Evolutionary conservation across 2,329 filamentous ascomycete genomes (phyloP).

Genomic region (Trichoderma brevicompactum): DNA sequence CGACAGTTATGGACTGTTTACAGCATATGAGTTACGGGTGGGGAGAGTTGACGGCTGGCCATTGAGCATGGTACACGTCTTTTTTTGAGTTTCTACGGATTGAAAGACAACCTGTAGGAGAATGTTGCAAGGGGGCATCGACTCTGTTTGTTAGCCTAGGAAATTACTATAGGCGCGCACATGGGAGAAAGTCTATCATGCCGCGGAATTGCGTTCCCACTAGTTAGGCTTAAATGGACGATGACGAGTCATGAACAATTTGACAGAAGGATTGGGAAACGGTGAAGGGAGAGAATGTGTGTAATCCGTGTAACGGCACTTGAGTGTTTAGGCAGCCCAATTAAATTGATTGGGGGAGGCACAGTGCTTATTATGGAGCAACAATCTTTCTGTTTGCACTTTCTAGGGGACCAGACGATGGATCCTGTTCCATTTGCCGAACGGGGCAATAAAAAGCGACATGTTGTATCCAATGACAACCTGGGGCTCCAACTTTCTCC

Average conservation of each 20-base stretch:
- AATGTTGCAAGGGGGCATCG: neutral
- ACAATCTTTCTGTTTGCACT: neutral
- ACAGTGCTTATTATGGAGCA: neutral
- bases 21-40: conserved; percentile 1
- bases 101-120: neutral
- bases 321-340: neutral
- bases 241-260: neutral
- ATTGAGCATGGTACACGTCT: conserved; percentile 1
- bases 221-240: neutral
- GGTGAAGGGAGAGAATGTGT: neutral
- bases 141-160: neutral
- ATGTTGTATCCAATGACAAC: no score
- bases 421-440: conserved; percentile 10
- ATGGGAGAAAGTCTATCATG: neutral
- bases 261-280: neutral
- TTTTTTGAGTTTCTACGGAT: conserved; percentile 6
- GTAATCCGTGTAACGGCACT: neutral
- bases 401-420: neutral
- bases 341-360: neutral
- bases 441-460: conserved; percentile 3
- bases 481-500: no score
- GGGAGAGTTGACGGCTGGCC: conserved; percentile 11
- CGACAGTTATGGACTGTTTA: neutral
- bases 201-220: neutral
- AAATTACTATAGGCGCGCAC: neutral